Percentiles rank a stretch among this genome's conserved stretches.
These are phyloP conservation scores for Penicillium steckii DNA, from an alignment of 495 filamentous ascomycete species.

Conservation along the genomic window DNA sequence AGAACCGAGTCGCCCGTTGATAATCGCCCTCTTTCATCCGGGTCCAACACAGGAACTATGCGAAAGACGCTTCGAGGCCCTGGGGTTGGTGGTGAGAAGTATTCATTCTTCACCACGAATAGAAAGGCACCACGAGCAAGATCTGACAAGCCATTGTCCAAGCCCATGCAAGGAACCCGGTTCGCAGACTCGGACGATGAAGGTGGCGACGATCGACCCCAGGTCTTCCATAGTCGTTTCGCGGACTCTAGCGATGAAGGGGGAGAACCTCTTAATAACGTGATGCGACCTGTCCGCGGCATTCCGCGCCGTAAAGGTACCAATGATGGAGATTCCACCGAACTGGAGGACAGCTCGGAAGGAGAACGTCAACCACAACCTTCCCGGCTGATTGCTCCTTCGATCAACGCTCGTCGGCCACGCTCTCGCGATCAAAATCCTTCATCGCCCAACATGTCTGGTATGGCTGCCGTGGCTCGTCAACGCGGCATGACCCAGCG, in stretches of 20 bases:
- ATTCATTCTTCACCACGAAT: constrained; percentile 48
- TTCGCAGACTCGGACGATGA: constrained; percentile 77
- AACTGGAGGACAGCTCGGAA: constrained; percentile 64
- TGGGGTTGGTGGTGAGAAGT: constrained; percentile 30
- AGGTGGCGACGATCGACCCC: constrained; percentile 42
- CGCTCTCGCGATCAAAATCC: constrained; percentile 11
- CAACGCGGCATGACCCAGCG: constrained; percentile 42
- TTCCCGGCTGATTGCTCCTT: constrained; percentile 5
- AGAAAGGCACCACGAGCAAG: constrained; percentile 41
- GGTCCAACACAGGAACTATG: constrained; percentile 36
- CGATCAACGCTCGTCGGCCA: constrained; percentile 8
- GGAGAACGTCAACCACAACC: constrained; percentile 29
- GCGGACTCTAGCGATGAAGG: constrained; percentile 82
- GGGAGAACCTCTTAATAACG: constrained; percentile 44
- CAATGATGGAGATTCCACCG: constrained; percentile 64
- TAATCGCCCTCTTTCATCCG: constrained; percentile 33
- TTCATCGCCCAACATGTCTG: constrained; percentile 29
- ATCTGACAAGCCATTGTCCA: constrained; percentile 21
- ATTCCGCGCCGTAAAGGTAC: constrained; percentile 55
- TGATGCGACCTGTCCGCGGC: constrained; percentile 59
- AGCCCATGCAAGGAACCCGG: constrained; percentile 27
- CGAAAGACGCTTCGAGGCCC: constrained; percentile 51
- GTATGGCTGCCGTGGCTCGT: constrained; percentile 38
- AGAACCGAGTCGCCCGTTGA: constrained; percentile 31
- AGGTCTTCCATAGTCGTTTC: constrained; percentile 65